Percentiles rank a stretch among this genome's conserved stretches.
phyloP scores from a whole-genome alignment of 768 basidiomycete genomes.

The Trichaptum fuscoviolaceum region DNA sequence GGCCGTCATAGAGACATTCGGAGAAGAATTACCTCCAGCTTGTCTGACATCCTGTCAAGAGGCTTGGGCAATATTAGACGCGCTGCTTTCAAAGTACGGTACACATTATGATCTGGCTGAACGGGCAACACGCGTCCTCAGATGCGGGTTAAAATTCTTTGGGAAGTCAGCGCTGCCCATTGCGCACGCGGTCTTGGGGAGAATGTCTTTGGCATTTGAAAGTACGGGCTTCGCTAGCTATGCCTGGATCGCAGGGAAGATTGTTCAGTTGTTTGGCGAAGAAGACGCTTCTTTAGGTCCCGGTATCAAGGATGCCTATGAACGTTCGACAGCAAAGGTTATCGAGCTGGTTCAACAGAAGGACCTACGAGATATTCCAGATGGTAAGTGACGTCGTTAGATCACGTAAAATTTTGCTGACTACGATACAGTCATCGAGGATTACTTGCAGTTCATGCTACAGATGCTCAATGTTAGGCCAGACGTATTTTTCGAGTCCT shows the following conservation, averaged over 20 bases:
- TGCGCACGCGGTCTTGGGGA: slow-evolving; percentile 61
- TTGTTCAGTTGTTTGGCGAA: slow-evolving; percentile 72
- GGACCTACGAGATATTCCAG: slow-evolving; percentile 71
- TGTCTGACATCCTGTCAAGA: slow-evolving; percentile 78
- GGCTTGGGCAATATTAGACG: slow-evolving; percentile 80
- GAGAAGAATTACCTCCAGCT: slow-evolving; percentile 72
- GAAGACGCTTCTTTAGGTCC: slow-evolving; percentile 49
- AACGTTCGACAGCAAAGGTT: slow-evolving; percentile 68
- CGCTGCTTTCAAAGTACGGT: slow-evolving; percentile 74
- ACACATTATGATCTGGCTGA: slow-evolving; percentile 74
- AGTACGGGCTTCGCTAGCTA: slow-evolving; percentile 78
- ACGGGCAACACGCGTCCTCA: slow-evolving; percentile 75
- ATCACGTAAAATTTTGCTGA: slow-evolving; percentile 9
- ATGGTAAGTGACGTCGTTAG: slow-evolving; percentile 54
- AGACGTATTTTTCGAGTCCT: slow-evolving; percentile 72
- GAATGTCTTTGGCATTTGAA: slow-evolving; percentile 79
- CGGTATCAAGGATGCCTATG: slow-evolving; percentile 62
- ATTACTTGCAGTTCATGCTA: slow-evolving; percentile 79
- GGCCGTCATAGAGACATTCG: slow-evolving; percentile 72
- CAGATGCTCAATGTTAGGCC: slow-evolving; percentile 65
- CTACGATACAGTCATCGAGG: slow-evolving; percentile 74
- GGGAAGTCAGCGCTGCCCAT: slow-evolving; percentile 58
- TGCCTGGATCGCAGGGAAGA: slow-evolving; percentile 91
- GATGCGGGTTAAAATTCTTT: slow-evolving; percentile 82
- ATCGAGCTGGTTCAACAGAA: slow-evolving; percentile 63